These are phyloP conservation scores for Emmonsiellopsis sp. DNA, from an alignment of 2,329 filamentous ascomycete genomes.

Conservation along the genomic window DNA sequence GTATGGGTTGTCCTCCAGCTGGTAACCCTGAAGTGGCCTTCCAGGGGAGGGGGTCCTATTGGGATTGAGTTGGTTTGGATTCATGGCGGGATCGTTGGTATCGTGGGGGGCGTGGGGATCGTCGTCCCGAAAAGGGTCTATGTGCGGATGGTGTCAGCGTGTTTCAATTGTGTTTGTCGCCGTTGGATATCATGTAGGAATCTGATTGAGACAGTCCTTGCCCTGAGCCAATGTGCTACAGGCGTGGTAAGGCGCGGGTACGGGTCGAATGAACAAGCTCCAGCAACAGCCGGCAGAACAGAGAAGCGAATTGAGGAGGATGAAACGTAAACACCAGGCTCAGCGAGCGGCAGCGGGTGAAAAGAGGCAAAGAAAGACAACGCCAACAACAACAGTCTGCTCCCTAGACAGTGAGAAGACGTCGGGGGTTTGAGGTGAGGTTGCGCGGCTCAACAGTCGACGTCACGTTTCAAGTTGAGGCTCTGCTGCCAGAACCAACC, in stretches of 20 bases:
- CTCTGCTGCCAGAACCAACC: neutral
- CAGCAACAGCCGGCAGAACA: conserved; percentile 7
- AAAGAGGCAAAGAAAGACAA: neutral
- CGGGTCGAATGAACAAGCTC: neutral
- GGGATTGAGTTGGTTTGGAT: conserved; percentile 40
- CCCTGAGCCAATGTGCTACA: neutral
- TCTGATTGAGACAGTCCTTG: neutral
- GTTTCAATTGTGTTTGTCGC: neutral
- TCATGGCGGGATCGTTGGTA: conserved; percentile 35
- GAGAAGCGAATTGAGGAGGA: neutral
- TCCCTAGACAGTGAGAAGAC: neutral
- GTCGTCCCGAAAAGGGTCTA: neutral
- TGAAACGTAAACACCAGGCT: no score
- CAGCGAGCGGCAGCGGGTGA: neutral
- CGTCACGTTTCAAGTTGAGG: neutral
- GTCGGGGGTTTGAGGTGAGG: neutral
- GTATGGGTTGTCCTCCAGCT: conserved; percentile 71
- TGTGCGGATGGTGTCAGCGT: neutral
- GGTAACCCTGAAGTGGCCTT: conserved; percentile 66
- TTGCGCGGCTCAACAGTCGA: neutral
- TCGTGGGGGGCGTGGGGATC: conserved; percentile 33
- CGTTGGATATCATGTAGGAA: neutral
- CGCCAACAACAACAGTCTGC: no score
- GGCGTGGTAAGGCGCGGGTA: neutral
- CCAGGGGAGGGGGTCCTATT: conserved; percentile 65